Evolutionary conservation across 768 basidiomycete species (phyloP), one percentile per base, ranked within the genome.

Genomic region (Termitomyces bulborhizus): DNA sequence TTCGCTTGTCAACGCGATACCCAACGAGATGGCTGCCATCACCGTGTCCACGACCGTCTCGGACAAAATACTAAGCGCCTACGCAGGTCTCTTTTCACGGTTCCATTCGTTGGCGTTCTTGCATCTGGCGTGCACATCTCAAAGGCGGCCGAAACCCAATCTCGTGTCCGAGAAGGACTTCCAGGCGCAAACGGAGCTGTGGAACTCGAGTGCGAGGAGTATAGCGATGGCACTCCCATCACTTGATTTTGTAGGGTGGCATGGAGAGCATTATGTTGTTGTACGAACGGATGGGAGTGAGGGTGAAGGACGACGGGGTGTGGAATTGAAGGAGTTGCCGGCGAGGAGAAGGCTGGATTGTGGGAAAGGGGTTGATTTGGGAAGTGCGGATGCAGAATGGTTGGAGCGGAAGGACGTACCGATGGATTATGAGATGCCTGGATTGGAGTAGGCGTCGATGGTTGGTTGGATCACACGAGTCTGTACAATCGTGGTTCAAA

Each of bases 401-500:
- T 67, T 84, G 65, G 85, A 85, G 69, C 72, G 84, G 63, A 86
- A 84, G 69, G 85, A 88, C 60, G 81, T 88, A n/a, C 85, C 84
- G 53, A 85, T 86, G 71, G 85, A 86, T 67, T 86, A 85, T 69
- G 85, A 86, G 71, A 76, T 79, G 71, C 79, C 83, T 13, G 80
- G 76, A 9, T 64, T 78, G 62, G 71, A 73, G 24, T 69, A 56
- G 43, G 13, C 3, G 31, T 32, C 8, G 31, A 32, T 16, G 34
- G 26, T 21, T 16, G 34, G 26, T 21, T 21, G 21, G 29, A 18
- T 18, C 1, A 12, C 4, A 12, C 7, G 54, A 4, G 24, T 26
- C 34, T 26, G 18, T 18, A 29, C 34, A 24, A 46, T 46, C 36
- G 3, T 36, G 39, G 32, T 27, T 24, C 5, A 15, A 39, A 49